Evolutionary conservation across 2,329 filamentous ascomycete species (phyloP), one percentile per base, ranked within the genome.

Genomic region (Colletotrichum caudatum): DNA sequence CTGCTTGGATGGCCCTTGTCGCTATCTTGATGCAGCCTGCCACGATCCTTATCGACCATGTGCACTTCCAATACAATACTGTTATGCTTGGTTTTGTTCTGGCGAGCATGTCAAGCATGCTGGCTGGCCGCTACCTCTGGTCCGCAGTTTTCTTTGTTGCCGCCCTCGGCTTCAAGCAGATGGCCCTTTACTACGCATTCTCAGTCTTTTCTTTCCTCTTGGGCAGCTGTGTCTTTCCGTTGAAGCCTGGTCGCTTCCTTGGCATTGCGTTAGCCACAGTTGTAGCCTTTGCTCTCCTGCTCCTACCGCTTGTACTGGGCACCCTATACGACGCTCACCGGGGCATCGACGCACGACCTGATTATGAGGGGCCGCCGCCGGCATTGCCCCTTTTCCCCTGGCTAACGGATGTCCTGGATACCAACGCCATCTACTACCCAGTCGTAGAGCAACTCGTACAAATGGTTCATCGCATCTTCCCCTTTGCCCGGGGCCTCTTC

Each of bases 51-150:
- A 93, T 99, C 76, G 96, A 99, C 79, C 95, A 99, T 78, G 93
- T 95, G 8, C 96, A 92, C 79, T 99, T 99, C 80, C 96, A 99
- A 82, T 99, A 98, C 82, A 99, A 99, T 80, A 97, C 95, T 0
- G 95, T 99, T 62, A 99, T 99, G 96, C 90, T 99, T 20, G 96
- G 97, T 2, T 89, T 98, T 59, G 90, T 96, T 12, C 85, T 97
- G 39, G 94, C 94, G 0, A 94, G 92, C 76, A 90, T 98, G 84
- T 96, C 95, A 53, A 96, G 93, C 80, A 92, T 98, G 83, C 82
- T 97, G 62, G 94, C 94, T 3, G 93, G 93, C 5, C 89, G 94
- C 60, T 92, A 92, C 77, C 88, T 97, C 73, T 98, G 95, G 94
- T 90, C 93, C 35, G 94, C 94, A 73, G 89, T 97, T 71, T 97